Base-by-base conservation (phyloP, 805 yeast genomes). In the Priceomyces carsonii region DNA sequence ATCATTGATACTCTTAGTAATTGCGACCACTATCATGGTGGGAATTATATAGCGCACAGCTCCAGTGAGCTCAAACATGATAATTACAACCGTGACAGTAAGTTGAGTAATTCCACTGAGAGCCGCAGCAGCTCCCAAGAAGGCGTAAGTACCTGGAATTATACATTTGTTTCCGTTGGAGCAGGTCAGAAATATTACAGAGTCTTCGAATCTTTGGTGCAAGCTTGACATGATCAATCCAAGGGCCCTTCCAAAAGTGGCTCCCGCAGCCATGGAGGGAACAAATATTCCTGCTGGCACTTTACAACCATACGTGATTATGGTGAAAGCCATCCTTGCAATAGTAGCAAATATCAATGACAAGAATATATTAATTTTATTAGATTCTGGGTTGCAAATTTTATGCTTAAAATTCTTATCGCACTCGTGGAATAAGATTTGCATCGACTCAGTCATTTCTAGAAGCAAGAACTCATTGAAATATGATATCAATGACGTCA, bases 231-330 rank as follows among this genome's bases (percentile, higher is more conserved):
- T 80, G 5, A 84, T 40, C 6, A 88, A 63, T 4, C 99, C 97
- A 8, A 93, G 50, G 0, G 90, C 83, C 34, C 97, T 72, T 6
- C 99, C 99, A 59, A 87, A 85, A 0, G 95, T 79, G 0, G 98
- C 97, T 15, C 99, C 99, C 1, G 89, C 85, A 0, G 96, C 90
- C 95, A 93, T 87, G 1, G 96, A 85, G 2, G 99, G 99, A 35
- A 93, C 95, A 61, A 93, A 84, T 5, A 91, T 87, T 10, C 99
- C 99, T n/a, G 97, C 95, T 0, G 99, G 99, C 0, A 91, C 90
- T 59, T 84, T 88, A 43, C 89, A 81, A 2, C 96, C 96, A 57
- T 95, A 93, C 0, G 98, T 84, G 10, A 93, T 69, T 18, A 89
- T 75, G 18, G 93, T 86, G 32, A 93, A 69, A 0, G 72, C 44